Evolutionary conservation across 179 eudicot species (phyloP).

Genomic region (Actinidia arguta): DNA sequence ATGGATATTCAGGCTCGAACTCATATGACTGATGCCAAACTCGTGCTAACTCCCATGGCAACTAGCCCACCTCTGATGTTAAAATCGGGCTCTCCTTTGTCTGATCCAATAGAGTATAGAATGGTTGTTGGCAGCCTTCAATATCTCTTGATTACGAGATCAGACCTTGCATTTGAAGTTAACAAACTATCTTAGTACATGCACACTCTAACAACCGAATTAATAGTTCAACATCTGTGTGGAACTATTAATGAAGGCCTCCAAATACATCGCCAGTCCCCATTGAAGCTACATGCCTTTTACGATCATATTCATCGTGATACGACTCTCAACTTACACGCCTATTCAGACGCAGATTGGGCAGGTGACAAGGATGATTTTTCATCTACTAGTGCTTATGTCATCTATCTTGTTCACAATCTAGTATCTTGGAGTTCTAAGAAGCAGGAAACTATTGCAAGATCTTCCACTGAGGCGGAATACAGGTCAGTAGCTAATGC

Average conservation of each 20-base stretch:
- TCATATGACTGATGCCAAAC: background rate
- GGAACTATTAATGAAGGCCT: background rate
- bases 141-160: no score
- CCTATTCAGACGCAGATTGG: background rate
- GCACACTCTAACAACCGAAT: background rate
- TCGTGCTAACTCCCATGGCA: background rate
- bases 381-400: background rate
- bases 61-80: background rate
- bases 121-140: no score
- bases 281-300: no score
- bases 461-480: background rate
- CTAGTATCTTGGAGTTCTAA: background rate
- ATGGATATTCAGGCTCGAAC: background rate
- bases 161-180: background rate
- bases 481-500: background rate
- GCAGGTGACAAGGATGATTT: background rate
- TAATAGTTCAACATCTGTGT: background rate
- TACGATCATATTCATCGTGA: no score
- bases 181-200: background rate
- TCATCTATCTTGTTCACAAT: background rate
- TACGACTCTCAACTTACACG: background rate
- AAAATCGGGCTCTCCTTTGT: background rate
- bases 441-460: background rate
- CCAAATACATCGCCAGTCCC: no score
- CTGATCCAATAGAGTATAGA: background rate